Evolutionary conservation across 495 filamentous ascomycete genomes (phyloP), one percentile per base, ranked within the genome.

Genomic region (Neurospora tetraspora): DNA sequence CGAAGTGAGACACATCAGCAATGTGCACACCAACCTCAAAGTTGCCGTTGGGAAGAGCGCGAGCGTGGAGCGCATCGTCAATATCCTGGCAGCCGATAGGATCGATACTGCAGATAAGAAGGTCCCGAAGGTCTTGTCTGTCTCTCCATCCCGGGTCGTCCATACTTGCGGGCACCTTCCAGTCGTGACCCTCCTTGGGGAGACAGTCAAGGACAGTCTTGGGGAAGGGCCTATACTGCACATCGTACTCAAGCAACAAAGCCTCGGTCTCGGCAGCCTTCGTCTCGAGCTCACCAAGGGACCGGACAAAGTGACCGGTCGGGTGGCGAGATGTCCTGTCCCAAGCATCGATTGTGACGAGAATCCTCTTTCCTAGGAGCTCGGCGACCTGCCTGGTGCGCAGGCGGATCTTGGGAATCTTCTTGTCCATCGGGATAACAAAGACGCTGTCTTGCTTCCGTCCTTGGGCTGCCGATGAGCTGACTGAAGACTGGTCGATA

Each of bases 21-120:
- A 99, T 99, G 79, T 99, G 96, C n/a, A 99, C 96, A 71, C 96
- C 96, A 14, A 98, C 93, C 83, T 98, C 93, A 74, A 90, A 93
- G 79, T 99, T 98, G 34, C 96, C 96, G 77, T 98, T 98, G 3
- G 93, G 92, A 45, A 99, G 83, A 40, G 84, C 85, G 40, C 90
- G 86, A 16, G 96, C 94, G 78, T 99, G 96, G 18, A 99, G 89
- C 12, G 96, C 96, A 83, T 99, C 96, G 76, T 99, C 96, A 73
- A 99, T 99, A 85, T 99, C 96, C 76, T 97, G 94, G 82, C 96
- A 99, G 1, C 94, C 94, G 9, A 93, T 89, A 39, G 96, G 96
- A 80, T 99, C 96, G 76, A 99, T 98, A 82, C 94, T 98, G 87
- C 96, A 98, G 75, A 99, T 91, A 18, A 95, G 86, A 18, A 97